Evolutionary conservation across 768 basidiomycete genomes (phyloP).

Genomic region (Royoungia palumana): DNA sequence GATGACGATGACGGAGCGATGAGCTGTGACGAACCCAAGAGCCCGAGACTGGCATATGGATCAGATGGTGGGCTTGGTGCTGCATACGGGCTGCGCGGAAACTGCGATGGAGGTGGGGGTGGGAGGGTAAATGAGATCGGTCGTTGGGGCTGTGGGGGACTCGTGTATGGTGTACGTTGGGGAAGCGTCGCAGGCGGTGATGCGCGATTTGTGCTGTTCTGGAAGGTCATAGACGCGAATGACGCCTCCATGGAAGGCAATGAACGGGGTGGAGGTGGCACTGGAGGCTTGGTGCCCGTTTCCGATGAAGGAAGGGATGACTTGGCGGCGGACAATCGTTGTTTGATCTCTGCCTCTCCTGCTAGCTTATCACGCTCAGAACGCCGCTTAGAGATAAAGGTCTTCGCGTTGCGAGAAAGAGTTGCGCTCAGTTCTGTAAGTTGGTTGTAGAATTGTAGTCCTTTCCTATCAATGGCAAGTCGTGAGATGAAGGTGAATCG

Average conservation of each 20-base stretch:
- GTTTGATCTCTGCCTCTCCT: conserved; percentile 69
- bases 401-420: conserved; percentile 55
- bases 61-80: conserved; percentile 24
- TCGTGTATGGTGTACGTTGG: conserved; percentile 26
- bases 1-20: neutral
- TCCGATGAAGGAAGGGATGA: conserved; percentile 36
- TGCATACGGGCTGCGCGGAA: conserved; percentile 25
- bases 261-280: conserved; percentile 43
- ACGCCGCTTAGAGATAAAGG: conserved; percentile 61
- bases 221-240: conserved; percentile 57
- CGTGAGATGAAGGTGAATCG: conserved; percentile 7
- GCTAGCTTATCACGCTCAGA: conserved; percentile 69
- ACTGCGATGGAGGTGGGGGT: conserved; percentile 20
- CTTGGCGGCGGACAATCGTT: conserved; percentile 48
- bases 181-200: conserved; percentile 30
- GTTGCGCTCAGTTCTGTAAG: conserved; percentile 59
- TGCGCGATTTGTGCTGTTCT: conserved; percentile 24
- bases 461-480: conserved; percentile 54
- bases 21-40: conserved; percentile 24
- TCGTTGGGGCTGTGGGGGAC: conserved; percentile 23
- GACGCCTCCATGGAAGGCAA: conserved; percentile 45
- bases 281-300: conserved; percentile 49
- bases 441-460: conserved; percentile 84
- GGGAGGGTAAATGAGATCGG: conserved; percentile 16
- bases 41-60: conserved; percentile 35